These are phyloP conservation scores for Ramularia collo-cygni DNA, from an alignment of 2,329 filamentous ascomycete genomes.

Conservation along the genomic window DNA sequence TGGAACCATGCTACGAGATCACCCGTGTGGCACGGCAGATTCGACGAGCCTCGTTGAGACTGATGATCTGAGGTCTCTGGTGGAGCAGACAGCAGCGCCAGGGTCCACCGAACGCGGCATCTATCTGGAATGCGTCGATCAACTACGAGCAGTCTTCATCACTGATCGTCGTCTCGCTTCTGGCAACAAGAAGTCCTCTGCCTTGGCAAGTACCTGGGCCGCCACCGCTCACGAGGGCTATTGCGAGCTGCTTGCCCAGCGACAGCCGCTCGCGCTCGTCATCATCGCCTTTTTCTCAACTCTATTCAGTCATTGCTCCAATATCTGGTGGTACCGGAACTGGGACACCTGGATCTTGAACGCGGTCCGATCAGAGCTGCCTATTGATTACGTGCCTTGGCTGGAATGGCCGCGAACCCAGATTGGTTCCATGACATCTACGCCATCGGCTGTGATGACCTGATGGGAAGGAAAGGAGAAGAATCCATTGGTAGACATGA, in stretches of 20 bases:
- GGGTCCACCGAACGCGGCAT: neutral
- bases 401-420: conserved; percentile 9
- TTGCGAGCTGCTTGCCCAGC: conserved; percentile 8
- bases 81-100: too few relatives aligned
- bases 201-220: conserved; percentile 7
- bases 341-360: conserved; percentile 14
- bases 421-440: neutral
- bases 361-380: conserved; percentile 6
- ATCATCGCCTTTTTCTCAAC: conserved; percentile 12
- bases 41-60: too few relatives aligned
- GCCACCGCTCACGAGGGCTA: conserved; percentile 3
- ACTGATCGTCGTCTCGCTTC: conserved; percentile 4
- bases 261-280: conserved; percentile 9
- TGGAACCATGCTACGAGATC: conserved; percentile 8
- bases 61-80: too few relatives aligned
- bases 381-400: conserved; percentile 6
- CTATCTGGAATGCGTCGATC: conserved; percentile 8
- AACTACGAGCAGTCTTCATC: conserved; percentile 9
- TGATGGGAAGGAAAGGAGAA: too few relatives aligned
- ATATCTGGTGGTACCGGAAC: conserved; percentile 9
- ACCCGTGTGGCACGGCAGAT: too few relatives aligned
- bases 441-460: too few relatives aligned
- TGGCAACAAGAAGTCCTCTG: neutral
- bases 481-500: too few relatives aligned
- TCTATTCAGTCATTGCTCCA: conserved; percentile 7